These are phyloP conservation scores for Scheffersomyces coipomensis DNA, from an alignment of 805 yeast genomes.

Conservation along the genomic window DNA sequence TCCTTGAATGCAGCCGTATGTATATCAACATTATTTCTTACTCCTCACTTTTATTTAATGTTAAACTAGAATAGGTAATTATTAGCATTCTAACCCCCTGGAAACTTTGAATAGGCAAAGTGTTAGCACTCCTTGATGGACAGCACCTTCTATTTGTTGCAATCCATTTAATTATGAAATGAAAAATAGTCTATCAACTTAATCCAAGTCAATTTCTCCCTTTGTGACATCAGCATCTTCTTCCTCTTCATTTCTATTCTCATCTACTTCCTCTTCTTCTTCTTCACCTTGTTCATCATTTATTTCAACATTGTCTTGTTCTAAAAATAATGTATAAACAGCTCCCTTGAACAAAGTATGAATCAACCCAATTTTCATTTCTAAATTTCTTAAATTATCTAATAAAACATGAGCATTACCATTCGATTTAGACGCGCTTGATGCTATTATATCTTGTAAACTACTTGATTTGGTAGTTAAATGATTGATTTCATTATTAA, in stretches of 20 bases:
- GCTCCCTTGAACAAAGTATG: conserved; percentile 69
- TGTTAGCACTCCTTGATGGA: too few relatives aligned
- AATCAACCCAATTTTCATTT: conserved; percentile 61
- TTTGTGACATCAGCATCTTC: neutral
- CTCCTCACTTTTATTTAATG: too few relatives aligned
- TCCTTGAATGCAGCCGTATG: too few relatives aligned
- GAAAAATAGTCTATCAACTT: too few relatives aligned
- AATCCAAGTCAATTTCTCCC: too few relatives aligned
- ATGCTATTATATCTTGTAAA: conserved; percentile 12
- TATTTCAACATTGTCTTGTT: conserved; percentile 2
- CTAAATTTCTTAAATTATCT: conserved; percentile 57
- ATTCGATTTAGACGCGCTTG: conserved; percentile 7
- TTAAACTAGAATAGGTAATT: too few relatives aligned
- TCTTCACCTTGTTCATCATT: conserved; percentile 1
- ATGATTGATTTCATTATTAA: conserved; percentile 30
- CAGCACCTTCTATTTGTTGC: too few relatives aligned
- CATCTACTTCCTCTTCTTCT: conserved; percentile 5
- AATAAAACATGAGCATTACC: conserved; percentile 20
- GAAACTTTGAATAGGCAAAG: too few relatives aligned
- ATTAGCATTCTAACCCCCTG: too few relatives aligned
- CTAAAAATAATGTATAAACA: conserved; percentile 58
- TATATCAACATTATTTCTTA: too few relatives aligned
- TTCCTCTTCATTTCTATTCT: conserved; percentile 1
- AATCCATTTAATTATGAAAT: too few relatives aligned
- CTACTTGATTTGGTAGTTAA: conserved; percentile 15